These are phyloP conservation scores for Aurinia saxatilis DNA, from an alignment of 345 rosid species.

Conservation along the genomic window DNA sequence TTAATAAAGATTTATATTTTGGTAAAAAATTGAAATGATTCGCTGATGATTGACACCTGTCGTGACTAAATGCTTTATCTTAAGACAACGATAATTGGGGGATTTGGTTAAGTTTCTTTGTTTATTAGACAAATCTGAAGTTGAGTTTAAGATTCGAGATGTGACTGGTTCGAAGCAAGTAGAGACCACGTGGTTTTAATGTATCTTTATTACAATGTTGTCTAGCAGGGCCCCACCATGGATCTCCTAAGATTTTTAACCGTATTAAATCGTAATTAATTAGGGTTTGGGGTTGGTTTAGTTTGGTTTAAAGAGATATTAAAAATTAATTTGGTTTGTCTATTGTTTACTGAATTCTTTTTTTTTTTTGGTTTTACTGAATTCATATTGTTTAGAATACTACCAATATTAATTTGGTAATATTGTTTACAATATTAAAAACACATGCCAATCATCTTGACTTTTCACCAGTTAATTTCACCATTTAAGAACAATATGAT, in stretches of 20 bases:
- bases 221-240: conserved; percentile 3
- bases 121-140: conserved; percentile 4
- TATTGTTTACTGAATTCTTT: too few species aligned
- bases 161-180: conserved; percentile 26
- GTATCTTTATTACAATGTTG: conserved; percentile 18
- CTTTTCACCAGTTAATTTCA: too few species aligned
- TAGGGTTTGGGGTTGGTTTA: conserved; percentile 8
- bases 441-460: too few species aligned
- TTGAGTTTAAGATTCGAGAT: conserved; percentile 23
- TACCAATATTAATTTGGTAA: too few species aligned
- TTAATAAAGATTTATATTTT: conserved; percentile 6
- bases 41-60: conserved; percentile 33
- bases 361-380: too few species aligned
- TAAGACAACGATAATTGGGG: conserved; percentile 21
- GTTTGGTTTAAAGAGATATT: neutral
- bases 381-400: too few species aligned
- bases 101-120: conserved; percentile 22
- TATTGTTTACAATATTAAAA: too few species aligned
- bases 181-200: conserved; percentile 17
- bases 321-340: too few species aligned
- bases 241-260: neutral
- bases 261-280: neutral
- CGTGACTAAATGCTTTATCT: conserved; percentile 11
- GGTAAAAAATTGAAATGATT: conserved; percentile 24
- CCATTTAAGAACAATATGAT: too few species aligned